phyloP scores from a whole-genome alignment of 805 yeast species.

The Myxozyma nipponensis region DNA sequence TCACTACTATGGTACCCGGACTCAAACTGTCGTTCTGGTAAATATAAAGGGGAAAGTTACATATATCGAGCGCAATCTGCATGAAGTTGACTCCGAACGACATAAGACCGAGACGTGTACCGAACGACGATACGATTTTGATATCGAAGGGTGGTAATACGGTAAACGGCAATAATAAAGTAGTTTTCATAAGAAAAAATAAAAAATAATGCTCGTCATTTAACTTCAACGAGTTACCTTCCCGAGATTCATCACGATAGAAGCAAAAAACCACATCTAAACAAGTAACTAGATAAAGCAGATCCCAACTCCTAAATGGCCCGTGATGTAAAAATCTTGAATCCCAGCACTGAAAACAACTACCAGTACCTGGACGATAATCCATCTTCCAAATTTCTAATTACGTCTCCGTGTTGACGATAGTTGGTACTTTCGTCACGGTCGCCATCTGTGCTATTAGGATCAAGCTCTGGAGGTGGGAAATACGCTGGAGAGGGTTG shows the following conservation, averaged over 20 bases:
- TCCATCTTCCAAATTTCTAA: conserved; percentile 36
- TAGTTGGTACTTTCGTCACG: conserved; percentile 4
- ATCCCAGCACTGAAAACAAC: conserved; percentile 1
- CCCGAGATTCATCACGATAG: background rate
- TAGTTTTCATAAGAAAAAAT: no score
- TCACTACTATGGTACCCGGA: conserved; percentile 74
- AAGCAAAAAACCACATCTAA: background rate
- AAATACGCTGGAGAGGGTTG: conserved; percentile 42
- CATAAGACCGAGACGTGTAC: conserved; percentile 1
- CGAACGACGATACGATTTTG: conserved; percentile 9
- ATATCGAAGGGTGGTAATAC: conserved; percentile 17
- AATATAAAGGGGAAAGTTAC: conserved; percentile 49
- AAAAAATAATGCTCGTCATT: background rate
- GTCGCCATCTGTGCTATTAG: conserved; percentile 1
- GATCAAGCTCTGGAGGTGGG: conserved; percentile 38
- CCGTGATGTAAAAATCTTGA: background rate
- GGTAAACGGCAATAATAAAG: background rate
- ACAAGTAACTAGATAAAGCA: background rate
- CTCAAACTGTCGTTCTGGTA: conserved; percentile 72
- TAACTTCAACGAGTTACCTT: background rate
- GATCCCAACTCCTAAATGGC: background rate
- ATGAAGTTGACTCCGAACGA: conserved; percentile 6
- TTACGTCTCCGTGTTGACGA: conserved; percentile 30
- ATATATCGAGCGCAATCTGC: conserved; percentile 54
- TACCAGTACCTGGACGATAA: conserved; percentile 22